Base-by-base conservation (phyloP, 2,329 filamentous ascomycete species). In the Chalara sp. region DNA sequence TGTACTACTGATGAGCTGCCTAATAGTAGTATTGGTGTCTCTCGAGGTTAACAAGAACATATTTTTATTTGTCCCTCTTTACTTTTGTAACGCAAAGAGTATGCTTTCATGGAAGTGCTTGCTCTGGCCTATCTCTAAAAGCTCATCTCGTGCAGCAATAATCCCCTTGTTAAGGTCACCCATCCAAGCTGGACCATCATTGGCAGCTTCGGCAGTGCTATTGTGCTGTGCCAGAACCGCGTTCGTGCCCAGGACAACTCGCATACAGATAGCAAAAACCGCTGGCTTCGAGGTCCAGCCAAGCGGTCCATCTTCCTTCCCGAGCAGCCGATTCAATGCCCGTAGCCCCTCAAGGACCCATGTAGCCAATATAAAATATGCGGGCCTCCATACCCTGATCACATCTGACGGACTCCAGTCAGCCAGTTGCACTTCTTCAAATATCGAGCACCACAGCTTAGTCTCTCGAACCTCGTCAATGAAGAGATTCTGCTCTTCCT, bases 401-500 rank as follows among this genome's bases (percentile, higher is more conserved):
- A 46, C 11, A 13, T 37, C 30, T 6, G 28, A 28, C 21, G 13
- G 35, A 37, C 8, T 33, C 31, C 29, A n/a, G 46, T 10, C 29
- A 39, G 45, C 30, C 28, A 55, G 44, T 3, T 67, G 53, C 2
- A 57, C 42, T 12, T 6, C 47, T 30, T 11, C 68, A 61, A 32
- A 87, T 69, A 57, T 29, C 6, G 32, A 11, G 28, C 49, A 69
- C 89, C 90, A 96, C n/a, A 81, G 66, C 13, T 75, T 70, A 4
- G 83, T 75, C 66, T 96, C 91, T 45, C 83, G 76, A 5, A 89
- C 80, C 58, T 90, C 84, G 65, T 97, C 92, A 46, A 92, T 73
- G 66, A 89, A 97, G n/a, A 96, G 76, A 64, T 99, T 99, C 65
- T 95, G 90, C 65, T 95, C 91, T 68, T 99, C 93, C 50, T 89